Evolutionary conservation across 306 rosid species (phyloP), one percentile per base, ranked within the genome.

Genomic region (Fagus sylvatica): DNA sequence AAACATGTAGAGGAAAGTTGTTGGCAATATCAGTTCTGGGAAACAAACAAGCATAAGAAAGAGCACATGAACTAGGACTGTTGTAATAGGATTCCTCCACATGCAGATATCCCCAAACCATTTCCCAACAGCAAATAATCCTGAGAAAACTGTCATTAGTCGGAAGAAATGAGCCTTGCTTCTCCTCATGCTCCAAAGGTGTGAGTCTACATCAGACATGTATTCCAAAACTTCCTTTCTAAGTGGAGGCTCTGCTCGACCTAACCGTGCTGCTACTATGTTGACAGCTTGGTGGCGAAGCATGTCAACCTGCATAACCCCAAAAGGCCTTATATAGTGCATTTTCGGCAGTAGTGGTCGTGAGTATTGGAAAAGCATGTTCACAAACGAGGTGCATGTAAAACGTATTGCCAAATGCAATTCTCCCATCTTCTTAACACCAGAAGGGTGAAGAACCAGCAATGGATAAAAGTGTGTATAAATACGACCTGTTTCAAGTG

Each of bases 191-290:
- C 91, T 88, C 91, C 91, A 88, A 4, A 85, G 80, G 71, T 88
- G 89, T 0, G 87, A 85, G 84, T 88, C 89, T 76, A 78, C 84
- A 37, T 88, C 91, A 34, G 89, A 85, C 91, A 88, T 83, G 85
- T 88, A 88, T 57, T 88, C 91, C 32, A 88, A 84, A 69, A 85
- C 87, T 62, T 88, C 88, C 54, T 78, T 85, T 39, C 84, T 57
- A 28, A 85, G 85, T 6, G 91, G 87, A 34, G 91, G 91, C 82
- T 88, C 87, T 0, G 91, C 80, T 33, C 91, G 60, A 3, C 85
- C 80, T 10, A 88, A 60, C 73, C 86, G 65, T 5, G 91, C 87
- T 7, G 87, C 87, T 56, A 88, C 89, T 16, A 88, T 83, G 80
- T 78, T 78, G 11, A 85, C 89, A 17, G 91, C 87, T 54, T 85